Conservation (phyloP, 129 eudicot genomes). For the Heracleum sosnowskyi region DNA sequence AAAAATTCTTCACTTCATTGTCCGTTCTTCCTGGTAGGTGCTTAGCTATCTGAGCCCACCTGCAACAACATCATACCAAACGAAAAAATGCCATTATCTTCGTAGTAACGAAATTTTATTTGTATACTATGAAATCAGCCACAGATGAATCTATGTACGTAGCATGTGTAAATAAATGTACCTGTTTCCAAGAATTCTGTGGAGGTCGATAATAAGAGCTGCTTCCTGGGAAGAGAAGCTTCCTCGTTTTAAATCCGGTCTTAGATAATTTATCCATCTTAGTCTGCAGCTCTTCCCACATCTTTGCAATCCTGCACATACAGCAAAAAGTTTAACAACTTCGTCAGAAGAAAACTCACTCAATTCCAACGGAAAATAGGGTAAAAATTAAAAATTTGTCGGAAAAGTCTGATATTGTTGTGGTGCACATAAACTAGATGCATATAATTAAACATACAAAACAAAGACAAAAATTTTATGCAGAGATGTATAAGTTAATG, state of each 20-base stretch:
- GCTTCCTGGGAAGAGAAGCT: constrained; percentile 71
- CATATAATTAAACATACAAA: neutral
- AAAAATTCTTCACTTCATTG: constrained; percentile 69
- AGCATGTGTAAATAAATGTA: neutral
- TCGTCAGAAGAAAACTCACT: too few species aligned
- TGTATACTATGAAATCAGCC: neutral
- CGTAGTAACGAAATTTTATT: too few species aligned
- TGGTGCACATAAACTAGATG: neutral
- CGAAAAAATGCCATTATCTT: neutral
- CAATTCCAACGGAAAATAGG: too few species aligned
- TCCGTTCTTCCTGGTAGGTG: constrained; percentile 67
- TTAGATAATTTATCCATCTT: constrained; percentile 78
- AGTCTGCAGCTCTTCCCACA: constrained; percentile 89
- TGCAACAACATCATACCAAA: constrained; percentile 8
- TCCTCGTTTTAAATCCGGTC: constrained; percentile 80
- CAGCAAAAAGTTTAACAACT: too few species aligned
- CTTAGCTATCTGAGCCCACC: constrained; percentile 78
- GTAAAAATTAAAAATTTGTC: too few species aligned
- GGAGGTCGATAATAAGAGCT: constrained; percentile 63
- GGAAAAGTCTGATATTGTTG: too few species aligned
- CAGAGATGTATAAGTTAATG: too few species aligned
- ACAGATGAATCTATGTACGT: neutral
- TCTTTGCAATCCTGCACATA: constrained; percentile 59
- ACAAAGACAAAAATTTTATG: too few species aligned
- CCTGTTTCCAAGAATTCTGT: constrained; percentile 74